Conservation (phyloP, 2,329 filamentous ascomycete genomes). For the Neofusicoccum parvum region DNA sequence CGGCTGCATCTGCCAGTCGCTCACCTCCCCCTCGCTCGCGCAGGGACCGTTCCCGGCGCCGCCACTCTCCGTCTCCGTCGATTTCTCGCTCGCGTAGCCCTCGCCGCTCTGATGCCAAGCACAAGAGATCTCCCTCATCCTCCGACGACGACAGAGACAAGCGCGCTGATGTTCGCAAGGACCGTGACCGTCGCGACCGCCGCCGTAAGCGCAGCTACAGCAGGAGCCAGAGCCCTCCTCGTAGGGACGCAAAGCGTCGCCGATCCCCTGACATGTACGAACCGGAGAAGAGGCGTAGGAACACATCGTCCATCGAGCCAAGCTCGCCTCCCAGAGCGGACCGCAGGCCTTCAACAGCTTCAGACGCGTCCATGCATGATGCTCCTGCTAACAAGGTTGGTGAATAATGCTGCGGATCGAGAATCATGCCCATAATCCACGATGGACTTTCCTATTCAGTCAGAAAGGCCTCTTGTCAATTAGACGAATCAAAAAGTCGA, state of each 20-base stretch:
- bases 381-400: neutral
- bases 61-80: conserved; percentile 41
- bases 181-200: conserved; percentile 36
- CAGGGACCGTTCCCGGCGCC: conserved; percentile 35
- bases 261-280: conserved; percentile 24
- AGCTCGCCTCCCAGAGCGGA: neutral
- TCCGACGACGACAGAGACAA: conserved; percentile 47
- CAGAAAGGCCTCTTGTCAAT: neutral
- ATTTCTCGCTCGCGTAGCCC: conserved; percentile 44
- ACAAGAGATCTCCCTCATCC: conserved; percentile 48
- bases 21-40: conserved; percentile 33
- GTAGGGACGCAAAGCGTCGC: conserved; percentile 6
- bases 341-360: neutral
- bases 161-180: conserved; percentile 55
- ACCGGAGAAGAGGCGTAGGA: conserved; percentile 23
- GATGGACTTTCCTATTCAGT: neutral
- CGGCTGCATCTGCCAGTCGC: conserved; percentile 26
- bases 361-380: conserved; percentile 8
- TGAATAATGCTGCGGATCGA: neutral
- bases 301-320: conserved; percentile 22
- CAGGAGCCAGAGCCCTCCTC: conserved; percentile 39
- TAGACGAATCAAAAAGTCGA: conserved; percentile 6
- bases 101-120: conserved; percentile 40
- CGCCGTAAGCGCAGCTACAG: conserved; percentile 48
- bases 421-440: neutral